Evolutionary conservation across 2,329 filamentous ascomycete genomes (phyloP).

Genomic region (Cladosporium sp.): DNA sequence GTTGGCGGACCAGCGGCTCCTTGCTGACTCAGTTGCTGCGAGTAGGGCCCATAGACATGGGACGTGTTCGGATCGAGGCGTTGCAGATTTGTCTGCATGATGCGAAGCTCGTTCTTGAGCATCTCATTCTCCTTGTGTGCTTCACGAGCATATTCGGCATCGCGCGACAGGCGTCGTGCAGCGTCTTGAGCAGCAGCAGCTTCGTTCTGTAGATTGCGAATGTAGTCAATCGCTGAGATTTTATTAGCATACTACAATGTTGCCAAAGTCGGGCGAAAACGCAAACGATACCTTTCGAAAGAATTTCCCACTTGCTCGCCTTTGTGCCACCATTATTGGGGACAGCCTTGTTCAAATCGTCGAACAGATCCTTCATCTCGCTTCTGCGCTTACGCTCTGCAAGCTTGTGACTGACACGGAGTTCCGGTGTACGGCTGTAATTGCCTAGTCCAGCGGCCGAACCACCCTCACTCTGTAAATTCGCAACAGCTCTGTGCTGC

Average conservation of each 20-base stretch:
- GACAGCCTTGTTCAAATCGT: slow-evolving; percentile 74
- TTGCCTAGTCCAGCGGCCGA: slow-evolving; percentile 59
- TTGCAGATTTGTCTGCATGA: slow-evolving; percentile 44
- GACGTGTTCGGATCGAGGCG: slow-evolving; percentile 43
- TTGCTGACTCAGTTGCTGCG: slow-evolving; percentile 40
- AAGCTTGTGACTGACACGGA: slow-evolving; percentile 79
- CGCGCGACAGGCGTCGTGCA: slow-evolving; percentile 39
- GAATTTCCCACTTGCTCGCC: slow-evolving; percentile 84
- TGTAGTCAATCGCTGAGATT: slow-evolving; percentile 47
- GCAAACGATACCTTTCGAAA: slow-evolving; percentile 67
- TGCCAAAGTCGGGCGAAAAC: neutral
- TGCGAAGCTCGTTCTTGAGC: slow-evolving; percentile 43
- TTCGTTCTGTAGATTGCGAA: slow-evolving; percentile 34
- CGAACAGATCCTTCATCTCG: slow-evolving; percentile 85
- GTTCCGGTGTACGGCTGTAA: slow-evolving; percentile 76
- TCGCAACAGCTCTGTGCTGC: slow-evolving; percentile 68
- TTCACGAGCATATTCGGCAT: slow-evolving; percentile 41
- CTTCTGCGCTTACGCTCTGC: slow-evolving; percentile 78
- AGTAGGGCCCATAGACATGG: slow-evolving; percentile 47
- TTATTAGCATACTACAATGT: neutral
- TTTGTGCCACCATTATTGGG: slow-evolving; percentile 78
- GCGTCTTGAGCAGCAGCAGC: slow-evolving; percentile 37
- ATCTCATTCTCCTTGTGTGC: slow-evolving; percentile 45
- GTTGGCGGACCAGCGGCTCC: slow-evolving; percentile 24
- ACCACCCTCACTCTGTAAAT: slow-evolving; percentile 57